phyloP scores from a whole-genome alignment of 306 rosid genomes.

The Quercus glauca region DNA sequence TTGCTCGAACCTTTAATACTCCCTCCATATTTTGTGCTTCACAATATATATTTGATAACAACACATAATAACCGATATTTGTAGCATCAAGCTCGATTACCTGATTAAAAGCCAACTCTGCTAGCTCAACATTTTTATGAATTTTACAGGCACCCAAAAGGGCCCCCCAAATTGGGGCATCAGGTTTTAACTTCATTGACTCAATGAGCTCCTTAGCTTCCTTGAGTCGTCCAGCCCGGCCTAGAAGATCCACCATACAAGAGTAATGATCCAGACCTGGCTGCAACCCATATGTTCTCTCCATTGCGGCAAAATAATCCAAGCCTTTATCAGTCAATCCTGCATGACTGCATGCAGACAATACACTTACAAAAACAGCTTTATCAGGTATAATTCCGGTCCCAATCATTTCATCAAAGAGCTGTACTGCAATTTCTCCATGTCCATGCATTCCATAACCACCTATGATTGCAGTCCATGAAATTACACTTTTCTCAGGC shows the following conservation, averaged over 20 bases:
- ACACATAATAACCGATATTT: conserved; percentile 79
- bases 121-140: conserved; percentile 63
- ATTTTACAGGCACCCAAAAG: conserved; percentile 91
- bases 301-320: conserved; percentile 60
- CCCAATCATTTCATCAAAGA: conserved; percentile 64
- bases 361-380: conserved; percentile 62
- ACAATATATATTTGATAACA: conserved; percentile 69
- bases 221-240: conserved; percentile 70
- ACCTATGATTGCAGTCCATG: conserved; percentile 55
- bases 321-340: conserved; percentile 74
- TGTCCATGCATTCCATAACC: conserved; percentile 93
- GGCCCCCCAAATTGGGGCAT: conserved; percentile 94
- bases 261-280: conserved; percentile 80
- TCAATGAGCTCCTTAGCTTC: conserved; percentile 63
- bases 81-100: conserved; percentile 66
- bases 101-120: conserved; percentile 67
- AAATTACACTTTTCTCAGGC: conserved; percentile 39
- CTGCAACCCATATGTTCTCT: conserved; percentile 44
- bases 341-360: conserved; percentile 88
- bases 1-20: conserved; percentile 52
- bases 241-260: conserved; percentile 87
- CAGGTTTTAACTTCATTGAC: conserved; percentile 66
- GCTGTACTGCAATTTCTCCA: conserved; percentile 62
- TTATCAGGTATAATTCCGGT: conserved; percentile 67
- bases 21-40: conserved; percentile 65